Percentiles rank a stretch among this genome's conserved stretches.
Conservation (phyloP, 1,284 basidiomycete species). For the Cutaneotrichosporon curvatum region DNA sequence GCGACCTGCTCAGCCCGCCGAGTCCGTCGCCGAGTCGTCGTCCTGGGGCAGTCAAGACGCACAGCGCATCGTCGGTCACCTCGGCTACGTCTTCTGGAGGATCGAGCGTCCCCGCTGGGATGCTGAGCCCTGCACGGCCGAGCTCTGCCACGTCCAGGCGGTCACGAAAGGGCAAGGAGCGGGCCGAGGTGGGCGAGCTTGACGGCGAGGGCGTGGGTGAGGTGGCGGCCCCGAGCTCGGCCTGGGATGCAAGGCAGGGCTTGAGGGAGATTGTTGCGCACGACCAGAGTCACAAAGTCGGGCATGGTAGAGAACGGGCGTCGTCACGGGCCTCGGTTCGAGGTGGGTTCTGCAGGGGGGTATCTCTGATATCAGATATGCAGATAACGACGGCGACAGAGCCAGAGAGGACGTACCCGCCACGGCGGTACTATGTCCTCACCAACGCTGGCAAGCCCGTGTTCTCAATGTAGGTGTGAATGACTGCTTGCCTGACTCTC, state of each 20-base stretch:
- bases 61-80: too few relatives aligned
- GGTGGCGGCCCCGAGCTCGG: background rate
- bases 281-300: background rate
- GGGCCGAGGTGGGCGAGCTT: conserved; percentile 1
- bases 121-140: too few relatives aligned
- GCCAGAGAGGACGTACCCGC: conserved; percentile 4
- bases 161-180: conserved; percentile 13
- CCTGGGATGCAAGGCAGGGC: conserved; percentile 2
- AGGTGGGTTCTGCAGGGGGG: background rate
- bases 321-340: background rate
- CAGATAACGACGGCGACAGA: background rate
- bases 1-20: too few relatives aligned
- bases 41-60: too few relatives aligned
- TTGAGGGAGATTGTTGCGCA: conserved; percentile 8
- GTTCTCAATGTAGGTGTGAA: conserved; percentile 61
- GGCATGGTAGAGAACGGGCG: background rate
- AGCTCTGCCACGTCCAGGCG: background rate
- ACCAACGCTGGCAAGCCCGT: conserved; percentile 93
- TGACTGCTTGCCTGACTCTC: background rate
- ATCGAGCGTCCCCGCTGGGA: too few relatives aligned
- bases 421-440: conserved; percentile 78
- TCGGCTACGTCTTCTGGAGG: too few relatives aligned
- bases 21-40: too few relatives aligned
- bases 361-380: too few relatives aligned
- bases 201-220: background rate